Conservation (phyloP, 1,284 basidiomycete species). For the Ustilago trichophora region DNA sequence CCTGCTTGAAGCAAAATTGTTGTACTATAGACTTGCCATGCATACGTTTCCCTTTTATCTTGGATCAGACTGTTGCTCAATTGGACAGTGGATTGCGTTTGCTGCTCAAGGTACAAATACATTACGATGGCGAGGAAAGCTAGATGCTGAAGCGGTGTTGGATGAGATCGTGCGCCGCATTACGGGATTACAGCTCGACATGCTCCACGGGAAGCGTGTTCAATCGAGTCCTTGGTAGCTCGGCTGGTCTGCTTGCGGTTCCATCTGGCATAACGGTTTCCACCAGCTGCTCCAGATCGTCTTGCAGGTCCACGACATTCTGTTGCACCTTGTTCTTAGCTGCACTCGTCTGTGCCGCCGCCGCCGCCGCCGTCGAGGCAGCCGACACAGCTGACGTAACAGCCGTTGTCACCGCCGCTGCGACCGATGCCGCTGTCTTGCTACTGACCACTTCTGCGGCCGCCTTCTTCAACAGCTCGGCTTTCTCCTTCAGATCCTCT, state of each 20-base stretch:
- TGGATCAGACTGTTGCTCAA: no score
- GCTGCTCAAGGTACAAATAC: no score
- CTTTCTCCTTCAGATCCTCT: slow-evolving; percentile 37
- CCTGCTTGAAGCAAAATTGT: no score
- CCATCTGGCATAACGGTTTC: slow-evolving; percentile 18
- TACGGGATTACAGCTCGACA: slow-evolving; percentile 36
- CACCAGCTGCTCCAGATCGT: slow-evolving; percentile 24
- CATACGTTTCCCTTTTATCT: no score
- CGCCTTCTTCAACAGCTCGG: slow-evolving; percentile 9
- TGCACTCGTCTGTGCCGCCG: slow-evolving; percentile 10
- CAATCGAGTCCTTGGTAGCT: slow-evolving; percentile 7
- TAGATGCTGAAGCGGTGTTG: no score
- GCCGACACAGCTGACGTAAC: slow-evolving; percentile 15
- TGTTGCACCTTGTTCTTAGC: slow-evolving; percentile 10
- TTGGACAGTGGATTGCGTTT: no score
- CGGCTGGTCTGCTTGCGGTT: background rate
- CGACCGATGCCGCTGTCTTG: slow-evolving; percentile 1
- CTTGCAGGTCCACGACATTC: slow-evolving; percentile 23
- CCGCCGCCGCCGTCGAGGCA: slow-evolving; percentile 8
- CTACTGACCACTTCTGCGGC: slow-evolving; percentile 5
- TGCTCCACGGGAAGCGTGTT: slow-evolving; percentile 36
- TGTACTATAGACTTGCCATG: no score
- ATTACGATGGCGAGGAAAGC: no score
- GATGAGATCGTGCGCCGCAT: no score
- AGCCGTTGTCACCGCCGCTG: slow-evolving; percentile 16